Base-by-base conservation (phyloP, 345 rosid species). In the Physaria fendleri region DNA sequence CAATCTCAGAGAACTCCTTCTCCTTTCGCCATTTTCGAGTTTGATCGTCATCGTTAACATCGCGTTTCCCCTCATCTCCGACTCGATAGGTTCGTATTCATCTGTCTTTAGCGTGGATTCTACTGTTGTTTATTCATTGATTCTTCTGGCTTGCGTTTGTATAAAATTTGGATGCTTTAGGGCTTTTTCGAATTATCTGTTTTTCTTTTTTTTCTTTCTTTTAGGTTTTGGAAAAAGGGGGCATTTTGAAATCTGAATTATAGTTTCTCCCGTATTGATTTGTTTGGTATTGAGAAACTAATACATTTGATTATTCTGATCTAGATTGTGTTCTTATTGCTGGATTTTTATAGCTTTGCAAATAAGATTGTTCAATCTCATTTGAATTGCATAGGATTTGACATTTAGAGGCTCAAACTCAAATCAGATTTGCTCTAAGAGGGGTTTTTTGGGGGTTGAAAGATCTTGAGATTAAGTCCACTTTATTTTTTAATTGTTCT, bases 1-100 rank as follows among this genome's bases (percentile, higher is more conserved):
- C 25, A 20, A 20, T 46, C 59, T 39, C 49, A 28, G 5, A 27
- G n/a, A 29, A 6, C 5, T 8, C 50, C 29, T 6, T 27, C 49
- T 45, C 56, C 5, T 24, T 42, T 25, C 1, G 6, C 54, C 16
- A 34, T 44, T 54, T 14, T 59, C 8, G 23, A 13, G 15, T 12
- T 62, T 49, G 10, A 5, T 39, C 41, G 51, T 4, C 40, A n/a
- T 37, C 38, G 11, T 41, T 2, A 14, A 52, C 42, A 20, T 37
- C 33, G 32, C 61, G 0, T 12, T 58, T 3, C 46, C 41, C 18
- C 10, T 10, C 18, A 10, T 3, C 57, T 27, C 34, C 29, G 22
- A 29, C 8, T 40, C 59, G 59, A 65, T 49, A 32, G 10, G 59
- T 41, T 49, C 22, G 49, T 58, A 49, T 15, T 38, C 25, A 27